phyloP scores from a whole-genome alignment of 345 rosid genomes.

The Arabidopsis suecica region DNA sequence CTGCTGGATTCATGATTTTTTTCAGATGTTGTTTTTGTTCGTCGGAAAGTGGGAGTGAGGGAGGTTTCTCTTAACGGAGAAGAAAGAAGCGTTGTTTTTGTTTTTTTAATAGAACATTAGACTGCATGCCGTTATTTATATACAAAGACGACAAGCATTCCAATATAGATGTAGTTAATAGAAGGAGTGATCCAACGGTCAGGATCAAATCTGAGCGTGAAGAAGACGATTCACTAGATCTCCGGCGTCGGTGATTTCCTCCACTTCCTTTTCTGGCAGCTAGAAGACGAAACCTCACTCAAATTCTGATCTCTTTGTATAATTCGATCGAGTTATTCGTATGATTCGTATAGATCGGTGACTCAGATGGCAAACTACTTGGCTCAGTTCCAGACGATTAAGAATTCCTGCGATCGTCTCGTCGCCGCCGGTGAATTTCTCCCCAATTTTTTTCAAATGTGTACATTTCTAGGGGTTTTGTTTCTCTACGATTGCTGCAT shows the following conservation, averaged over 20 bases:
- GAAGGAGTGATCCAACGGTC: slow-evolving; percentile 10
- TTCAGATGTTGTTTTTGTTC: slow-evolving; percentile 26
- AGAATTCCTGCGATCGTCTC: slow-evolving; percentile 72
- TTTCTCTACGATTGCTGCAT: neutral
- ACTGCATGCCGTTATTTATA: slow-evolving; percentile 3
- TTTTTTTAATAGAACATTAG: neutral
- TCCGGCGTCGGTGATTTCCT: slow-evolving; percentile 20
- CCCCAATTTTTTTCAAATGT: neutral
- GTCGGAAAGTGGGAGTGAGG: slow-evolving; percentile 14
- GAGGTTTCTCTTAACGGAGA: slow-evolving; percentile 18
- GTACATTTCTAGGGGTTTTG: neutral
- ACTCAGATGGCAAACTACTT: slow-evolving; percentile 83
- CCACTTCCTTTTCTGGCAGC: neutral
- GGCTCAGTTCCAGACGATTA: slow-evolving; percentile 91
- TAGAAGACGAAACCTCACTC: slow-evolving; percentile 24
- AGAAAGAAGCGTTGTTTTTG: slow-evolving; percentile 1
- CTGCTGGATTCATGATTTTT: slow-evolving; percentile 46
- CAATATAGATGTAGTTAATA: neutral
- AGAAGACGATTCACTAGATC: slow-evolving; percentile 13
- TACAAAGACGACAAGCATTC: slow-evolving; percentile 5
- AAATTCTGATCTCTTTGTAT: slow-evolving; percentile 12
- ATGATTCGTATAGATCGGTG: slow-evolving; percentile 15
- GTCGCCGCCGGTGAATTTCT: slow-evolving; percentile 76
- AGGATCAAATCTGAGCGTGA: slow-evolving; percentile 7
- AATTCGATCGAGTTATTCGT: neutral